Conservation (phyloP, 805 yeast genomes). For the Suhomyces tanzawaensis region DNA sequence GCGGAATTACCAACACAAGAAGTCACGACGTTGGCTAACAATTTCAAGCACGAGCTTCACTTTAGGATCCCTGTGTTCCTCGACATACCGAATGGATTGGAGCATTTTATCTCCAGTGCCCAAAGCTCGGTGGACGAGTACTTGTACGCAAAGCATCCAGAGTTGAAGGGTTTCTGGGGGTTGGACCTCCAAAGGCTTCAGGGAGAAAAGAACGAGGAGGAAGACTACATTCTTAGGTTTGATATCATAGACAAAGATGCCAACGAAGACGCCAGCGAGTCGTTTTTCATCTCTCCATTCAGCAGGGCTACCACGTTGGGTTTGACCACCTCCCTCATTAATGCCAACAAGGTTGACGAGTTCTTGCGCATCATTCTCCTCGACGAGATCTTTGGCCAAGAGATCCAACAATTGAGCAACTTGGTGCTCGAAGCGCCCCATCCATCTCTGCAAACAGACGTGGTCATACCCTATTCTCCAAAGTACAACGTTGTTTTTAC, state of each 20-base stretch:
- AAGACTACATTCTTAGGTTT: constrained; percentile 40
- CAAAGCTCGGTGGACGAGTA: constrained; percentile 36
- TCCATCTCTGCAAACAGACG: constrained; percentile 12
- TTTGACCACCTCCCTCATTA: constrained; percentile 24
- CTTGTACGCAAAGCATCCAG: constrained; percentile 20
- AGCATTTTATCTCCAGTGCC: constrained; percentile 27
- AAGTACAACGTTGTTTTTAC: constrained; percentile 74
- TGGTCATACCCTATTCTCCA: constrained; percentile 58
- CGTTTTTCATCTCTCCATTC: constrained; percentile 35
- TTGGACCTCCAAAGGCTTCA: constrained; percentile 19
- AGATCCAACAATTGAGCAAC: constrained; percentile 29
- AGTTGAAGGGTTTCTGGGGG: constrained; percentile 29
- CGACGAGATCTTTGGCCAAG: constrained; percentile 39
- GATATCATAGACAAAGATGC: constrained; percentile 18
- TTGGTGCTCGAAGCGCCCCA: constrained; percentile 6
- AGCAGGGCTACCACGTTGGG: constrained; percentile 30
- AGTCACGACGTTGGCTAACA: constrained; percentile 31
- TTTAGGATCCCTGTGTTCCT: constrained; percentile 45
- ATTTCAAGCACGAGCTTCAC: constrained; percentile 22
- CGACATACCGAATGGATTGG: constrained; percentile 30
- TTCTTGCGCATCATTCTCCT: constrained; percentile 36
- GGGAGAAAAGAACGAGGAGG: constrained; percentile 12
- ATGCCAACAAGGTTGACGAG: constrained; percentile 29
- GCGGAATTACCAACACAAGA: constrained; percentile 54
- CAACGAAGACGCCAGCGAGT: constrained; percentile 12